These are phyloP conservation scores for Hanseniaspora occidentalis DNA, from an alignment of 805 yeast genomes.

Conservation along the genomic window DNA sequence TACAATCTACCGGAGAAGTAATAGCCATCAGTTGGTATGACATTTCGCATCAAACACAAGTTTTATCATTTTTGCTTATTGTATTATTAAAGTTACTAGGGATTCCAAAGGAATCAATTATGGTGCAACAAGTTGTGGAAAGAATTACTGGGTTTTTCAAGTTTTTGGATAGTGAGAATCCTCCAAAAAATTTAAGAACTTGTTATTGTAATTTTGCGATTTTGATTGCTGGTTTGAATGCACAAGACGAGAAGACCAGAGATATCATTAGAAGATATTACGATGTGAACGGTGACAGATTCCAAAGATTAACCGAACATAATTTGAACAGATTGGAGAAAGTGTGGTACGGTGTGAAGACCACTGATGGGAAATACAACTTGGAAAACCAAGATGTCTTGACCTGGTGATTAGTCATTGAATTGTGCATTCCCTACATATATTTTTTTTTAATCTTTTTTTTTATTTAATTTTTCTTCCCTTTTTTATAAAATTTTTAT, in stretches of 20 bases:
- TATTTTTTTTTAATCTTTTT: too few relatives aligned
- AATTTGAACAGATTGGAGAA: constrained; percentile 22
- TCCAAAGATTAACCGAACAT: constrained; percentile 23
- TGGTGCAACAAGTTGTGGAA: constrained; percentile 23
- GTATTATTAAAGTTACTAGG: constrained; percentile 22
- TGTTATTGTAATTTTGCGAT: constrained; percentile 27
- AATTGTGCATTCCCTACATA: too few relatives aligned
- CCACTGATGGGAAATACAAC: constrained; percentile 17
- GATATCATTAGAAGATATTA: constrained; percentile 21
- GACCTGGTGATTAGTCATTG: constrained; percentile 9
- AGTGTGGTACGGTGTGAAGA: constrained; percentile 17
- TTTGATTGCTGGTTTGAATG: constrained; percentile 24
- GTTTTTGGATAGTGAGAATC: constrained; percentile 22
- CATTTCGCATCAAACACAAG: constrained; percentile 27
- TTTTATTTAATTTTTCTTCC: too few relatives aligned
- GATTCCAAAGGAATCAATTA: constrained; percentile 21
- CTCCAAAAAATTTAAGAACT: constrained; percentile 25
- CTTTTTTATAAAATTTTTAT: too few relatives aligned
- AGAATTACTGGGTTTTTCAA: constrained; percentile 22
- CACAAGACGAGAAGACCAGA: constrained; percentile 23
- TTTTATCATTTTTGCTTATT: constrained; percentile 21
- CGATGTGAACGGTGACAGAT: constrained; percentile 19
- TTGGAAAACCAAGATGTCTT: constrained; percentile 23
- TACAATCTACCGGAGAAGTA: constrained; percentile 15
- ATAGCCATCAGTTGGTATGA: constrained; percentile 27